Conservation (phyloP, 306 rosid species). For the Acacia confusa region DNA sequence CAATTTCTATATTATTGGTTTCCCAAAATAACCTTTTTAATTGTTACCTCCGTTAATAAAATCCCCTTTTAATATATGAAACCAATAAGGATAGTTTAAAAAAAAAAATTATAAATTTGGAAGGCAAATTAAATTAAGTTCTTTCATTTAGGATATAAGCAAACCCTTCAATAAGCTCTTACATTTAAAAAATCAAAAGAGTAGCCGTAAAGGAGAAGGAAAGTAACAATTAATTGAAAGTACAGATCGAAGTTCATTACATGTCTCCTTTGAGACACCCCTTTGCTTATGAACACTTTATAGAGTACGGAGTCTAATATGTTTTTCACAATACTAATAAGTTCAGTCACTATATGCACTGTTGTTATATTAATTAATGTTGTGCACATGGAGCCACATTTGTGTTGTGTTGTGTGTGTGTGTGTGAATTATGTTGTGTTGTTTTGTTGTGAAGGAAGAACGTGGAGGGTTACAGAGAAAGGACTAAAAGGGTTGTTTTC, state of each 20-base stretch:
- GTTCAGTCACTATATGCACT: not conserved
- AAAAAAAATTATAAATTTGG: no score
- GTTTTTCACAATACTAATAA: not conserved
- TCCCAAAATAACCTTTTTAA: no score
- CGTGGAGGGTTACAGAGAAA: conserved; percentile 27
- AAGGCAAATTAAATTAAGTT: no score
- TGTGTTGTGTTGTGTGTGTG: not conserved
- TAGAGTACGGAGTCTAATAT: not conserved
- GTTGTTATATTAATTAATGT: not conserved
- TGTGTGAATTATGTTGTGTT: not conserved
- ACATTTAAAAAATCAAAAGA: no score
- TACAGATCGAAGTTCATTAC: conserved; percentile 32
- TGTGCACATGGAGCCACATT: not conserved
- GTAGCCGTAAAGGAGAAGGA: not conserved
- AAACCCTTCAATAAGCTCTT: no score
- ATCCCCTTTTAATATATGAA: no score
- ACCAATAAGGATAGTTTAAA: no score
- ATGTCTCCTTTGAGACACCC: not conserved
- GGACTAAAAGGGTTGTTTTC: conserved; percentile 18
- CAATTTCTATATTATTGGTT: no score
- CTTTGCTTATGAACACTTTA: not conserved
- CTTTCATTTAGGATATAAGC: no score
- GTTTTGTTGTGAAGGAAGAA: conserved; percentile 16
- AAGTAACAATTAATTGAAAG: conserved; percentile 6
- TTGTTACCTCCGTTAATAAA: no score